Evolutionary conservation across 805 yeast species (phyloP).

Genomic region (Saccharomyces kudriavzevii): DNA sequence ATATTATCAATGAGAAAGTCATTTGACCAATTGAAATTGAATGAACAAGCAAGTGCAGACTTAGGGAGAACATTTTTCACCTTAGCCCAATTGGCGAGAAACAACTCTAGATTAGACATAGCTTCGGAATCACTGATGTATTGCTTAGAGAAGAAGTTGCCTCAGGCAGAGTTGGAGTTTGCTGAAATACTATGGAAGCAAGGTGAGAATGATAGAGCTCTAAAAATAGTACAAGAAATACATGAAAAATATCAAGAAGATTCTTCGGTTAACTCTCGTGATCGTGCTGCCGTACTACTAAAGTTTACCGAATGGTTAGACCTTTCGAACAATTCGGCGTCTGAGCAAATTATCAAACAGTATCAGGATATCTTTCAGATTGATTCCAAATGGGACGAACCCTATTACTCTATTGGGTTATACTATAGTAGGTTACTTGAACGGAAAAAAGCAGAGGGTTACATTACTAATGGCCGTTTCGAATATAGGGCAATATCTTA

Average conservation of each 20-base stretch:
- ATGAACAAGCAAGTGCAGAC: constrained; percentile 21
- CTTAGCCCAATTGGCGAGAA: constrained; percentile 58
- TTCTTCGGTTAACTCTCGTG: constrained; percentile 15
- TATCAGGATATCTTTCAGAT: constrained; percentile 51
- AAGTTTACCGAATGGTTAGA: constrained; percentile 87
- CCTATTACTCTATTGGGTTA: constrained; percentile 71
- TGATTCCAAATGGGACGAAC: constrained; percentile 62
- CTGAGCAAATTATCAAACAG: constrained; percentile 61
- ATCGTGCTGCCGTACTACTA: constrained; percentile 43
- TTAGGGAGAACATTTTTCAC: constrained; percentile 47
- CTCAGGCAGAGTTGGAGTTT: constrained; percentile 59
- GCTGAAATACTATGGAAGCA: constrained; percentile 82
- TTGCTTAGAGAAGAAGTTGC: constrained; percentile 24
- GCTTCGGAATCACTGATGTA: constrained; percentile 64
- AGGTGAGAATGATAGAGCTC: constrained; percentile 80
- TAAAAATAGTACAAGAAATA: constrained; percentile 45
- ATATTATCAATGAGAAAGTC: constrained; percentile 53
- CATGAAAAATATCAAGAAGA: constrained; percentile 15
- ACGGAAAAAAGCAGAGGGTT: constrained; percentile 42
- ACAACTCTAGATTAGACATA: constrained; percentile 59
- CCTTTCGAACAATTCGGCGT: constrained; percentile 71
- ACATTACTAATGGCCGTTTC: constrained; percentile 22
- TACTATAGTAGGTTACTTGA: constrained; percentile 74
- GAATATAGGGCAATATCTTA: constrained; percentile 26
- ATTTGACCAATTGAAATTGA: constrained; percentile 29